Conservation (phyloP, 345 rosid genomes). For the Dipteronia sinensis region DNA sequence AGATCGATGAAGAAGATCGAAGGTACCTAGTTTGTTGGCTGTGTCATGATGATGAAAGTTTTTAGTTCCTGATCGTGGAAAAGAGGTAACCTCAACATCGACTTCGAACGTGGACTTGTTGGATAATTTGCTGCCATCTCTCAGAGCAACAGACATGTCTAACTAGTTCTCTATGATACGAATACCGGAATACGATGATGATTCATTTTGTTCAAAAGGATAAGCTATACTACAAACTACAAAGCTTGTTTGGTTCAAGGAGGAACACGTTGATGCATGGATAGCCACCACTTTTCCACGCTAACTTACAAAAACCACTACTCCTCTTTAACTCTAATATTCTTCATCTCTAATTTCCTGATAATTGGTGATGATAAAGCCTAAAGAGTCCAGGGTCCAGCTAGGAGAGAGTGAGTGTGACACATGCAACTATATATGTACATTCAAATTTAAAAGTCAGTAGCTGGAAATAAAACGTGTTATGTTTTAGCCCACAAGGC, state of each 20-base stretch:
- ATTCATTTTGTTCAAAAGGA: no score
- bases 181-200: no score
- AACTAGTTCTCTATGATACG: no score
- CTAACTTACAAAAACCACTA: background rate
- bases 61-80: constrained; percentile 13
- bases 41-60: background rate
- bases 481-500: background rate
- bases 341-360: no score
- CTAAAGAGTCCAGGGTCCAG: no score
- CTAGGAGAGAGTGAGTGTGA: no score
- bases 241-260: constrained; percentile 24
- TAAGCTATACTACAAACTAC: no score
- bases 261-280: constrained; percentile 48
- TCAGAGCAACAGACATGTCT: background rate
- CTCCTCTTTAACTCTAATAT: no score
- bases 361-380: no score
- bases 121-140: background rate
- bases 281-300: constrained; percentile 22
- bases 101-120: background rate
- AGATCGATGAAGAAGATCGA: background rate
- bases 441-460: no score
- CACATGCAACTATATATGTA: no score
- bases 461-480: background rate
- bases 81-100: constrained; percentile 18
- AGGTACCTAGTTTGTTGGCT: constrained; percentile 27